phyloP scores from a whole-genome alignment of 2,329 filamentous ascomycete species.

The Cadophora luteo-olivacea region DNA sequence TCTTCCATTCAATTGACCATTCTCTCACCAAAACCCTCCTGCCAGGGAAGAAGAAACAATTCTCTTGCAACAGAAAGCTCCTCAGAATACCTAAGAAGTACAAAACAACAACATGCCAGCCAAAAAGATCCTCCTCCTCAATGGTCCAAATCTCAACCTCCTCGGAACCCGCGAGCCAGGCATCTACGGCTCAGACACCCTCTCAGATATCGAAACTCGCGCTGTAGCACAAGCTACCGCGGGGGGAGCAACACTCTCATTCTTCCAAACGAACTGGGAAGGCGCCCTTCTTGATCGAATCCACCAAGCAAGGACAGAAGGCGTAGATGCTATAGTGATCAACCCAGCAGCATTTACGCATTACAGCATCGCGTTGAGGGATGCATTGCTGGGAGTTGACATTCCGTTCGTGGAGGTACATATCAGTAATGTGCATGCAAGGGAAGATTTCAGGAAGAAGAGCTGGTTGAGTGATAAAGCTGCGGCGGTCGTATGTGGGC shows the following conservation, averaged over 20 bases:
- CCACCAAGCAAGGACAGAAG: slow-evolving; percentile 64
- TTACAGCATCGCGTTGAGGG: slow-evolving; percentile 77
- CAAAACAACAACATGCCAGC: slow-evolving; percentile 45
- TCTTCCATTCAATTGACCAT: not conserved
- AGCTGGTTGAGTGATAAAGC: slow-evolving; percentile 81
- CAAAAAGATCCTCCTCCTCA: slow-evolving; percentile 71
- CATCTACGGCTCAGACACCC: slow-evolving; percentile 74
- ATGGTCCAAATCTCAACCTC: slow-evolving; percentile 85
- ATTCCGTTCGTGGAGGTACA: slow-evolving; percentile 83
- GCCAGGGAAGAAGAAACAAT: not conserved
- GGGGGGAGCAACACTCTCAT: slow-evolving; percentile 51
- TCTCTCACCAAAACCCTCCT: not conserved
- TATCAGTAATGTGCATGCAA: slow-evolving; percentile 74
- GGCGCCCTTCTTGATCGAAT: slow-evolving; percentile 55
- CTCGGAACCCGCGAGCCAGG: slow-evolving; percentile 76
- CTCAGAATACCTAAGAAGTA: not conserved
- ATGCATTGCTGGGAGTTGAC: slow-evolving; percentile 71
- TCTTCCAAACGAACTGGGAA: slow-evolving; percentile 81
- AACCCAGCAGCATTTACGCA: slow-evolving; percentile 80
- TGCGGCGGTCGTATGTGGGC: slow-evolving; percentile 72
- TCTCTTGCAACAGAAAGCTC: not conserved
- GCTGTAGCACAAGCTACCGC: slow-evolving; percentile 34
- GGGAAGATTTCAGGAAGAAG: slow-evolving; percentile 72
- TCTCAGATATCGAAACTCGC: slow-evolving; percentile 60
- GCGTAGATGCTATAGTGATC: slow-evolving; percentile 72